Conservation (phyloP, 2,329 filamentous ascomycete species). For the Diaporthe sp. region DNA sequence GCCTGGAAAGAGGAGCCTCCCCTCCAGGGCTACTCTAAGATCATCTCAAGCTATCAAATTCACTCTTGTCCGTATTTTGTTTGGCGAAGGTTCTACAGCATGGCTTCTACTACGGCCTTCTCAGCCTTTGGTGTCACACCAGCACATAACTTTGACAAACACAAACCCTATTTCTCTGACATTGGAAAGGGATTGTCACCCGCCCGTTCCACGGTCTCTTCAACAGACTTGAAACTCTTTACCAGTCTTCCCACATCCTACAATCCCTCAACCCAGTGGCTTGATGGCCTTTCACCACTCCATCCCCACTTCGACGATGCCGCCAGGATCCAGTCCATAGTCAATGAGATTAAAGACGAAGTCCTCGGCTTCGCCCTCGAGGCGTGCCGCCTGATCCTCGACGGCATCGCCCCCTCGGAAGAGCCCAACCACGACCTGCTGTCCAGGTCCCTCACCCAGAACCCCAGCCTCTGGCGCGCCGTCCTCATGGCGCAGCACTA, state of each 20-base stretch:
- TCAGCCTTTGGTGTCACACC: background rate
- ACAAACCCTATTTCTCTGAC: background rate
- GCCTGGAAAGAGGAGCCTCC: background rate
- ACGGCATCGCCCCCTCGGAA: background rate
- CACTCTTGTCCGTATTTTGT: background rate
- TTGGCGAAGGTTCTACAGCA: background rate
- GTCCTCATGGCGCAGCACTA: background rate
- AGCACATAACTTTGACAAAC: background rate
- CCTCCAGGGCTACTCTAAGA: background rate
- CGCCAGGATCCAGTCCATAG: background rate
- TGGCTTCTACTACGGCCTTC: background rate
- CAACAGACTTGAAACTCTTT: background rate
- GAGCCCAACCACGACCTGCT: background rate
- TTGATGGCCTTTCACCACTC: background rate
- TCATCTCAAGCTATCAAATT: background rate
- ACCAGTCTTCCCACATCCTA: background rate
- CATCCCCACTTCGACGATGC: background rate
- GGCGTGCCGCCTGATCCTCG: background rate
- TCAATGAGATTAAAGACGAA: background rate
- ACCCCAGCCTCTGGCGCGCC: background rate
- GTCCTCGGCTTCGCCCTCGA: background rate
- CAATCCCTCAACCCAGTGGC: background rate
- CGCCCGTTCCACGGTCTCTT: background rate
- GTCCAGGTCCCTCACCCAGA: background rate
- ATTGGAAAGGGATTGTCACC: background rate